Evolutionary conservation across 2,329 filamentous ascomycete genomes (phyloP).

Genomic region (Calycina herbarum): DNA sequence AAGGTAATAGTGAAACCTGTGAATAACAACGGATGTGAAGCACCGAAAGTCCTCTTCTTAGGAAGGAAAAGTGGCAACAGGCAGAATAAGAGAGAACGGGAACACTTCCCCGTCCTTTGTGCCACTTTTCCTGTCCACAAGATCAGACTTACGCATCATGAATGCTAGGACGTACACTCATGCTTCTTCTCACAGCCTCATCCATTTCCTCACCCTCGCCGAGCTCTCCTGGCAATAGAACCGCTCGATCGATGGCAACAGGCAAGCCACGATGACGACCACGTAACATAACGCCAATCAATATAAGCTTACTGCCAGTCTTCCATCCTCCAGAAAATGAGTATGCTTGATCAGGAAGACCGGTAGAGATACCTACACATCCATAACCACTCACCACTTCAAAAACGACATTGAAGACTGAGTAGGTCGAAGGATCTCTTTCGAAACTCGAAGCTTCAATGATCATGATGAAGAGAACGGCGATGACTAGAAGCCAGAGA

Average conservation of each 20-base stretch:
- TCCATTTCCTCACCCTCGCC: background rate
- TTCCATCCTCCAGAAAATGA: constrained; percentile 57
- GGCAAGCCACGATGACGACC: constrained; percentile 58
- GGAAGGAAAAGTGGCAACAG: background rate
- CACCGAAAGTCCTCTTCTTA: background rate
- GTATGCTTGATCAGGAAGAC: constrained; percentile 53
- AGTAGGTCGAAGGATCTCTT: constrained; percentile 51
- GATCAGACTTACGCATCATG: background rate
- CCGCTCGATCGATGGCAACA: constrained; percentile 55
- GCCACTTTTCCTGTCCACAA: background rate
- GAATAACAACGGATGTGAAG: background rate
- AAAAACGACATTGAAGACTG: constrained; percentile 61
- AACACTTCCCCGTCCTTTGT: background rate
- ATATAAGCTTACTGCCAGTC: constrained; percentile 55
- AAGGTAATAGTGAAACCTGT: background rate
- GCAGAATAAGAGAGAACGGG: background rate
- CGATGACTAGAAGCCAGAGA: constrained; percentile 64
- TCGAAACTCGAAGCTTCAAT: constrained; percentile 59
- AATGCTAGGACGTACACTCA: background rate
- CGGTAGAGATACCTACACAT: constrained; percentile 60
- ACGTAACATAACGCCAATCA: constrained; percentile 57
- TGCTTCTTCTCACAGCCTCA: background rate
- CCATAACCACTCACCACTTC: constrained; percentile 60
- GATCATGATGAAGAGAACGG: constrained; percentile 58
- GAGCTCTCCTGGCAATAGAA: constrained; percentile 42